Conservation (phyloP, 768 basidiomycete species). For the Polyporus arcularius region DNA sequence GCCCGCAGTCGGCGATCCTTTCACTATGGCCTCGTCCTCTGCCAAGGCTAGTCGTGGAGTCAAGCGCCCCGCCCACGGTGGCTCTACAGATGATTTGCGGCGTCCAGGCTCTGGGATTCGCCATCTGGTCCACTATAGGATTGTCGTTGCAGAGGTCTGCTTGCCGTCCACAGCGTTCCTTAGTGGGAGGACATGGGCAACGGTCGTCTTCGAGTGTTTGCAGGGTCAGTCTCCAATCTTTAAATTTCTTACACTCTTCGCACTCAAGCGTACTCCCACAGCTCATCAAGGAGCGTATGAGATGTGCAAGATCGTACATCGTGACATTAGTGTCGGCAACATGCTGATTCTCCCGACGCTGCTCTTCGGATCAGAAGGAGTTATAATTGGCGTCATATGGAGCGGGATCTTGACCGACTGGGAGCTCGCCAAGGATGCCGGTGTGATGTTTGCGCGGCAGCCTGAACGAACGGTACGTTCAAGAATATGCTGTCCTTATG, state of each 20-base stretch:
- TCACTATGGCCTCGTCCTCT: too few species aligned
- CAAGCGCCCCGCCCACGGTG: too few species aligned
- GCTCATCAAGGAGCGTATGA: conserved; percentile 9
- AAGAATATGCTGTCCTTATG: too few species aligned
- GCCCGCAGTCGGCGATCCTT: too few species aligned
- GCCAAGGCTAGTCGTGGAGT: too few species aligned
- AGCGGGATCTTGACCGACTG: conserved; percentile 3
- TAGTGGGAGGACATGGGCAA: neutral
- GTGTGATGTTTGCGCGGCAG: neutral
- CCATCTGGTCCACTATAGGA: conserved; percentile 7
- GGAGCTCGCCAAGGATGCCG: conserved; percentile 2
- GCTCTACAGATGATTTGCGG: too few species aligned
- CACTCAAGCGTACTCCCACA: neutral
- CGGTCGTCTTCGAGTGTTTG: neutral
- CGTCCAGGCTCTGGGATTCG: neutral
- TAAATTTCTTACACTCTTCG: neutral
- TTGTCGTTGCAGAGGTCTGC: conserved; percentile 12
- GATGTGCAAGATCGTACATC: neutral
- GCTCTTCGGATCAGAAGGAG: neutral
- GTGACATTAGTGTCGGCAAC: conserved; percentile 17
- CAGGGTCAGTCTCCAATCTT: neutral
- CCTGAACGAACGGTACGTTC: conserved; percentile 1
- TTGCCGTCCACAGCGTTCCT: neutral
- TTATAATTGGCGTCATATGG: neutral
- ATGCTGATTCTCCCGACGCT: neutral